Conservation (phyloP, 2,329 filamentous ascomycete species). For the Westerdykella sp. region DNA sequence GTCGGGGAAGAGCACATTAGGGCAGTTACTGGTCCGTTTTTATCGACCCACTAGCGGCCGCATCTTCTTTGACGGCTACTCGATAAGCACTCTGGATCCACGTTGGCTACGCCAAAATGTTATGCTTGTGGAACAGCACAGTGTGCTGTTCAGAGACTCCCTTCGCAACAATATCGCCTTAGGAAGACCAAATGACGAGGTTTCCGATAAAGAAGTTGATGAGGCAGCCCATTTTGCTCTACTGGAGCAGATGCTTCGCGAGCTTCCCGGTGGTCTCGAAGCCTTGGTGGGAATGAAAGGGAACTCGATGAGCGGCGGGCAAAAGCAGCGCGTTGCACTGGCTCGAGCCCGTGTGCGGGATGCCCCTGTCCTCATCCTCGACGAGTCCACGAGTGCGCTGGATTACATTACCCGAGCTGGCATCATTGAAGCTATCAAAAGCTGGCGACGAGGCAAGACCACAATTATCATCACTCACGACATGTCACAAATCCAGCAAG, state of each 20-base stretch:
- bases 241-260: conserved; percentile 60
- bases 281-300: conserved; percentile 68
- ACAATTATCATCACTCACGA: conserved; percentile 95
- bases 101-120: conserved; percentile 73
- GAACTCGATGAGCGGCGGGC: conserved; percentile 71
- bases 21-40: conserved; percentile 71
- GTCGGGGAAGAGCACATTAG: conserved; percentile 85
- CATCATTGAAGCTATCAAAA: conserved; percentile 67
- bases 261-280: conserved; percentile 63
- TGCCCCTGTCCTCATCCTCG: conserved; percentile 73
- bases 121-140: conserved; percentile 76
- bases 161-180: conserved; percentile 73
- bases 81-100: conserved; percentile 56
- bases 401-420: conserved; percentile 63
- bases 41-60: conserved; percentile 62
- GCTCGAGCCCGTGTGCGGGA: conserved; percentile 72
- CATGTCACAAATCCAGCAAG: conserved; percentile 62
- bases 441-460: conserved; percentile 74
- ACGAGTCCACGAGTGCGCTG: conserved; percentile 81
- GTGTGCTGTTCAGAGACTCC: conserved; percentile 73
- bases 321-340: conserved; percentile 74
- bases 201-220: conserved; percentile 52
- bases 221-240: conserved; percentile 61
- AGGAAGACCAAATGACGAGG: conserved; percentile 51
- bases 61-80: conserved; percentile 61